Evolutionary conservation across 371 early-diverging fungal species (phyloP).

Genomic region (Saksenaea oblongispora): DNA sequence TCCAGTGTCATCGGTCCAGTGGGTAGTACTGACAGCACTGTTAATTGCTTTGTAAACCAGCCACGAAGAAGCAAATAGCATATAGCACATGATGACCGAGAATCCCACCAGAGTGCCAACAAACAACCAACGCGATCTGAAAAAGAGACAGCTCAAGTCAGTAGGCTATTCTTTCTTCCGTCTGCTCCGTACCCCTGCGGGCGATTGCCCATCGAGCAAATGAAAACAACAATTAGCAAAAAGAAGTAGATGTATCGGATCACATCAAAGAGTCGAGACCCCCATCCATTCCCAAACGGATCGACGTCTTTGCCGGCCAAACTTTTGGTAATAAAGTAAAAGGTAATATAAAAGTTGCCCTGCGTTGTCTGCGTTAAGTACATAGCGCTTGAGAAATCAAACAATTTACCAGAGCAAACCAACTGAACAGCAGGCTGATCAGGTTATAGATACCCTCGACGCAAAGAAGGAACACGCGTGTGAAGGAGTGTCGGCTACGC

Average conservation of each 20-base stretch:
- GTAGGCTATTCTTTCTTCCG: slow-evolving; percentile 55
- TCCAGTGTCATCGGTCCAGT: slow-evolving; percentile 31
- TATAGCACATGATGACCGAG: slow-evolving; percentile 47
- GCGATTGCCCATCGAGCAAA: slow-evolving; percentile 89
- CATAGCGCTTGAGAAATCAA: no score
- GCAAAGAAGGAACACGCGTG: slow-evolving; percentile 64
- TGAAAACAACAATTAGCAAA: slow-evolving; percentile 76
- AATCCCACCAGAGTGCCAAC: slow-evolving; percentile 38
- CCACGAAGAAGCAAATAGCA: slow-evolving; percentile 48
- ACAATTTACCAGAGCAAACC: slow-evolving; percentile 79
- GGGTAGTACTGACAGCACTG: slow-evolving; percentile 23
- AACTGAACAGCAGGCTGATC: slow-evolving; percentile 74
- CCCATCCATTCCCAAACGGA: slow-evolving; percentile 70
- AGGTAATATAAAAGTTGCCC: slow-evolving; percentile 85
- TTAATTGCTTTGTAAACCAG: slow-evolving; percentile 51
- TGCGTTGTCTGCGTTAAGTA: slow-evolving; percentile 13
- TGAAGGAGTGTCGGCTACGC: slow-evolving; percentile 68
- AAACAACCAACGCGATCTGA: slow-evolving; percentile 42
- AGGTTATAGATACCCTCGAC: slow-evolving; percentile 76
- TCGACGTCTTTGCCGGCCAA: slow-evolving; percentile 55
- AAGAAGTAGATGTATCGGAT: slow-evolving; percentile 74
- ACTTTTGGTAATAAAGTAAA: slow-evolving; percentile 77
- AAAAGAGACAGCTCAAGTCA: not conserved
- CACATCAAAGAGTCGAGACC: slow-evolving; percentile 59
- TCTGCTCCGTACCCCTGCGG: slow-evolving; percentile 95